phyloP scores from a whole-genome alignment of 306 rosid species.

The Cucurbita ficifolia region DNA sequence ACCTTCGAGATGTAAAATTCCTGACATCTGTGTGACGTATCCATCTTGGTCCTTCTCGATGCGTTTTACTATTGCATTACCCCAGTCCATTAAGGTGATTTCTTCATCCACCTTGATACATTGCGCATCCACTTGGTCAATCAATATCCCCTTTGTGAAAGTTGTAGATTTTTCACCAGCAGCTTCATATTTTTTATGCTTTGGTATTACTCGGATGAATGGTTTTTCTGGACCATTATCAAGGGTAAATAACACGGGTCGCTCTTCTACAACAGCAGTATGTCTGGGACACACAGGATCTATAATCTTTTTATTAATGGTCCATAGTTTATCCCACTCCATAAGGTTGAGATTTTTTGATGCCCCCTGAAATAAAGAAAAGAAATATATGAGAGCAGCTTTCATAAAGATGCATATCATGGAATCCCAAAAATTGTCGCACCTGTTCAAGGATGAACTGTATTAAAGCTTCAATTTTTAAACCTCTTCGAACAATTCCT shows the following conservation, averaged over 20 bases:
- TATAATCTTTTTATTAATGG: slow-evolving; percentile 78
- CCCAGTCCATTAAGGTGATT: slow-evolving; percentile 95
- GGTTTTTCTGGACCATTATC: slow-evolving; percentile 79
- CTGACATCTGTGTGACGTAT: slow-evolving; percentile 38
- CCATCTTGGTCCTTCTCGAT: slow-evolving; percentile 61
- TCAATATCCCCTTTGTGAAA: slow-evolving; percentile 50
- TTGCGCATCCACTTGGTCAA: slow-evolving; percentile 64
- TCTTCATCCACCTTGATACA: slow-evolving; percentile 56
- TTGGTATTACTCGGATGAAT: slow-evolving; percentile 57
- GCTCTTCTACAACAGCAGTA: slow-evolving; percentile 61
- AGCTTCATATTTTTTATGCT: slow-evolving; percentile 80
- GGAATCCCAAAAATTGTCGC: slow-evolving; percentile 3
- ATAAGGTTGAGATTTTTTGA: slow-evolving; percentile 90
- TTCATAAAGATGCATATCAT: slow-evolving; percentile 3
- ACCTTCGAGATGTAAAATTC: slow-evolving; percentile 82
- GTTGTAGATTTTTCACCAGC: slow-evolving; percentile 81
- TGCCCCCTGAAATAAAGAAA: slow-evolving; percentile 49
- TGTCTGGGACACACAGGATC: slow-evolving; percentile 95
- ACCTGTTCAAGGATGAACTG: slow-evolving; percentile 95
- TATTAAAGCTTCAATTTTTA: slow-evolving; percentile 70
- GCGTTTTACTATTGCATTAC: slow-evolving; percentile 57
- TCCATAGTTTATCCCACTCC: slow-evolving; percentile 99
- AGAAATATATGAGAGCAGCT: slow-evolving; percentile 7
- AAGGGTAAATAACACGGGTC: slow-evolving; percentile 52
- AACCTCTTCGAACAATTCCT: slow-evolving; percentile 88